phyloP scores from a whole-genome alignment of 306 rosid species.

The Acmispon strigosus region DNA sequence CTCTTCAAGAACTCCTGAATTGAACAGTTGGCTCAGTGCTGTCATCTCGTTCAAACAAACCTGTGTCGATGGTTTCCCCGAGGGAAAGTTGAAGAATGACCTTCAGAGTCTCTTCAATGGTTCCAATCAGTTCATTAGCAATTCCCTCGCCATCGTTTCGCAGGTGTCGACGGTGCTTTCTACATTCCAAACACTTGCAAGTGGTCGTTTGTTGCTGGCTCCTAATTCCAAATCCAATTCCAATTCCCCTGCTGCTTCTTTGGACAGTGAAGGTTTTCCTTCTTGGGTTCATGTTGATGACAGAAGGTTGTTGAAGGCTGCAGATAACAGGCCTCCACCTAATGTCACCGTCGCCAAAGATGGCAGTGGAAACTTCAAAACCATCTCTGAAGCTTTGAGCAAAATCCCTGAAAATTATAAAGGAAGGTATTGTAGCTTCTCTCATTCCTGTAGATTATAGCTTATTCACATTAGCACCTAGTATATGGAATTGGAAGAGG shows the following conservation, averaged over 20 bases:
- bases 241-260: background rate
- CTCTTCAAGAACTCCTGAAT: constrained; percentile 22
- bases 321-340: constrained; percentile 45
- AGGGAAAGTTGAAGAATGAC: constrained; percentile 43
- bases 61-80: constrained; percentile 72
- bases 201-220: constrained; percentile 29
- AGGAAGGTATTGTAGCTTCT: constrained; percentile 49
- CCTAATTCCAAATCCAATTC: background rate
- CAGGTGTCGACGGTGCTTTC: constrained; percentile 34
- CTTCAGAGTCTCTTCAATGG: constrained; percentile 26
- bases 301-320: constrained; percentile 55
- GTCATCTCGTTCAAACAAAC: constrained; percentile 68
- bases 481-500: too few relatives aligned
- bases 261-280: constrained; percentile 47
- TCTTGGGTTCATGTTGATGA: constrained; percentile 48
- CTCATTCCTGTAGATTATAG: background rate
- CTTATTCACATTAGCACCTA: too few relatives aligned
- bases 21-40: constrained; percentile 82
- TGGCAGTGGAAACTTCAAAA: constrained; percentile 64
- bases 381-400: constrained; percentile 54
- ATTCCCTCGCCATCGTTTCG: constrained; percentile 59
- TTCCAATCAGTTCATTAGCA: constrained; percentile 57
- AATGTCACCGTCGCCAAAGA: constrained; percentile 74
- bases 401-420: constrained; percentile 40
- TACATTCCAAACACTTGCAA: background rate